These are phyloP conservation scores for Pleurotus giganteus DNA, from an alignment of 768 basidiomycete species.

Conservation along the genomic window DNA sequence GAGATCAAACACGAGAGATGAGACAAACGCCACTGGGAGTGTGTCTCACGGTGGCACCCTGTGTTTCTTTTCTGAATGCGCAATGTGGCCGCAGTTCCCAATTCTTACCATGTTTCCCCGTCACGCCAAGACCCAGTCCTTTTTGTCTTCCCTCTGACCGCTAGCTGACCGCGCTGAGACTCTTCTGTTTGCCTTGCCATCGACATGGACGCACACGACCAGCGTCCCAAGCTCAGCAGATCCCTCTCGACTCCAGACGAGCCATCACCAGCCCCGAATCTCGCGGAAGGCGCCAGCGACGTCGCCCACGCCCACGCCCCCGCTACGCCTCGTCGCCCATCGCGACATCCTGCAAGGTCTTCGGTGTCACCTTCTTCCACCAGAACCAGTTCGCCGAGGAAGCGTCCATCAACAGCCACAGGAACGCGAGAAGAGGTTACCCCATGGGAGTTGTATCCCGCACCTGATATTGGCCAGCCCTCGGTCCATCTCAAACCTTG, in stretches of 20 bases:
- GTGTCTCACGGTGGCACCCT: slow-evolving; percentile 3
- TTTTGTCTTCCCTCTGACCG: background rate
- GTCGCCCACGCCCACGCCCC: background rate
- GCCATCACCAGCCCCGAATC: background rate
- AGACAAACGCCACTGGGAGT: slow-evolving; percentile 1
- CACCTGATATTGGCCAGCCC: slow-evolving; percentile 8
- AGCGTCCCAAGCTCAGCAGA: slow-evolving; percentile 5
- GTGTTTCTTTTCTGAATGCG: slow-evolving; percentile 1
- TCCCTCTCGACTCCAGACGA: slow-evolving; percentile 3
- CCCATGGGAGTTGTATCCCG: slow-evolving; percentile 35
- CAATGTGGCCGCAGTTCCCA: slow-evolving; percentile 4
- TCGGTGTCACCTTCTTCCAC: background rate
- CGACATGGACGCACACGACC: slow-evolving; percentile 7
- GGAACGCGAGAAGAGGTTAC: slow-evolving; percentile 36
- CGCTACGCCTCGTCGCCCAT: slow-evolving; percentile 7
- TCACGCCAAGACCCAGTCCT: background rate
- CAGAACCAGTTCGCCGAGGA: background rate
- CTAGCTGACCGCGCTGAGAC: background rate
- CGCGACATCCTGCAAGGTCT: background rate
- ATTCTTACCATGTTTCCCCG: slow-evolving; percentile 2
- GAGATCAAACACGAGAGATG: no score
- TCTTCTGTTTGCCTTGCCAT: background rate
- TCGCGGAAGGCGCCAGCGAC: no score
- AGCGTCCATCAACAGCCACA: slow-evolving; percentile 22
- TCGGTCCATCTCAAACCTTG: slow-evolving; percentile 4